These are phyloP conservation scores for Pichia sp. DNA, from an alignment of 1,139 yeast genomes.

Conservation along the genomic window DNA sequence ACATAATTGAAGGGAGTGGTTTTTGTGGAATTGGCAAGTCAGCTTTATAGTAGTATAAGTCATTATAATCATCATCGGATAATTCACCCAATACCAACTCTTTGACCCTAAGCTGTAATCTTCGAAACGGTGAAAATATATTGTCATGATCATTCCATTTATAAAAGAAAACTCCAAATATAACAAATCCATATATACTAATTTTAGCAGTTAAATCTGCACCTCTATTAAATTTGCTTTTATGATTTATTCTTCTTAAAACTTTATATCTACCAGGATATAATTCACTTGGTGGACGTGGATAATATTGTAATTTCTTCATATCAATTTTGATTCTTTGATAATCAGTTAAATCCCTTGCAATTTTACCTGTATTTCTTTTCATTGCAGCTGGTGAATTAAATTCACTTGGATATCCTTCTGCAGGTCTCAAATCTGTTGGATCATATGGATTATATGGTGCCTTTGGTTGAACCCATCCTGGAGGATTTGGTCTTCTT, in stretches of 20 bases:
- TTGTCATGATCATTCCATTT: constrained; percentile 83
- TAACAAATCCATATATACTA: constrained; percentile 39
- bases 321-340: constrained; percentile 66
- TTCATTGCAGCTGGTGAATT: constrained; percentile 50
- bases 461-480: constrained; percentile 78
- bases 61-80: constrained; percentile 55
- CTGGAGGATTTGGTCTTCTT: constrained; percentile 73
- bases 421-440: constrained; percentile 66
- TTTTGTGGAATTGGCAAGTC: constrained; percentile 27
- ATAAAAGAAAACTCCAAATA: constrained; percentile 63
- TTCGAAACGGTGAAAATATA: constrained; percentile 61
- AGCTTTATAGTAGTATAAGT: constrained; percentile 37
- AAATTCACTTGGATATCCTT: constrained; percentile 81
- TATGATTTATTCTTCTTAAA: constrained; percentile 53
- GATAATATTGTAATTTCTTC: constrained; percentile 68
- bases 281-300: constrained; percentile 65
- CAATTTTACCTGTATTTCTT: constrained; percentile 50
- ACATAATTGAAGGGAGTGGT: constrained; percentile 27
- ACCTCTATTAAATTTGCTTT: constrained; percentile 51
- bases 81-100: constrained; percentile 48
- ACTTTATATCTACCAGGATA: constrained; percentile 80
- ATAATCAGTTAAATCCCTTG: constrained; percentile 64
- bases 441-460: constrained; percentile 87
- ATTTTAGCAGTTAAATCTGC: constrained; percentile 44
- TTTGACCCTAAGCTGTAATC: constrained; percentile 52